These are phyloP conservation scores for Myriosclerotinia scirpicola DNA, from an alignment of 2,329 filamentous ascomycete genomes.

Conservation along the genomic window DNA sequence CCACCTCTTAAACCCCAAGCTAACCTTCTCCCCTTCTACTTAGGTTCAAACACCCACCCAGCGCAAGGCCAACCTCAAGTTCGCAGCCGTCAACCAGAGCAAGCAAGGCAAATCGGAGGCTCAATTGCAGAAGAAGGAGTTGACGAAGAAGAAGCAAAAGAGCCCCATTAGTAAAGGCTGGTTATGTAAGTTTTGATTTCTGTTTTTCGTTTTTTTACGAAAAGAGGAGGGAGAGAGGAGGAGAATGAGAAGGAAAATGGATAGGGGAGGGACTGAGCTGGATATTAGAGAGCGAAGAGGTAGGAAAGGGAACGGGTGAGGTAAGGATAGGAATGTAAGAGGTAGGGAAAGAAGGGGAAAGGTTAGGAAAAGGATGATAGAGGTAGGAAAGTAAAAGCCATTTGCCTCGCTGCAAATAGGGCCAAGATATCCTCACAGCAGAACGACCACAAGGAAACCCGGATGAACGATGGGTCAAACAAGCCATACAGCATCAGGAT, in stretches of 20 bases:
- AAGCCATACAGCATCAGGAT: too few relatives aligned
- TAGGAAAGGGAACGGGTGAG: neutral
- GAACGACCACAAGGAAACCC: neutral
- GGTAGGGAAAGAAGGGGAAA: neutral
- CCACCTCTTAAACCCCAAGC: neutral
- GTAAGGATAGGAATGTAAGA: neutral
- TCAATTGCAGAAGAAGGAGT: conserved; percentile 60
- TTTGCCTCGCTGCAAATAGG: too few relatives aligned
- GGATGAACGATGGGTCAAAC: neutral
- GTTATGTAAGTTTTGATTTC: conserved; percentile 52
- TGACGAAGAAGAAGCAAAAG: conserved; percentile 39
- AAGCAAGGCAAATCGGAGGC: conserved; percentile 73
- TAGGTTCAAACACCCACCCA: conserved; percentile 84
- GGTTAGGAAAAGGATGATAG: too few relatives aligned
- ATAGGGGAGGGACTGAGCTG: neutral
- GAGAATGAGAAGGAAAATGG: neutral
- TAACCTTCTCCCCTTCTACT: neutral
- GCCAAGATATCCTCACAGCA: neutral
- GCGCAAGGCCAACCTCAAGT: conserved; percentile 77
- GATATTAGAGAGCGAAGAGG: too few relatives aligned
- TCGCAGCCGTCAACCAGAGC: conserved; percentile 68
- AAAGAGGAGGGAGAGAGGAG: neutral
- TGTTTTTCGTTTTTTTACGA: neutral
- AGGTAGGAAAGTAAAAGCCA: too few relatives aligned
- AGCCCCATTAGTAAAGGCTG: conserved; percentile 64